phyloP scores from a whole-genome alignment of 257 asterid genomes.

The Plantago major region DNA sequence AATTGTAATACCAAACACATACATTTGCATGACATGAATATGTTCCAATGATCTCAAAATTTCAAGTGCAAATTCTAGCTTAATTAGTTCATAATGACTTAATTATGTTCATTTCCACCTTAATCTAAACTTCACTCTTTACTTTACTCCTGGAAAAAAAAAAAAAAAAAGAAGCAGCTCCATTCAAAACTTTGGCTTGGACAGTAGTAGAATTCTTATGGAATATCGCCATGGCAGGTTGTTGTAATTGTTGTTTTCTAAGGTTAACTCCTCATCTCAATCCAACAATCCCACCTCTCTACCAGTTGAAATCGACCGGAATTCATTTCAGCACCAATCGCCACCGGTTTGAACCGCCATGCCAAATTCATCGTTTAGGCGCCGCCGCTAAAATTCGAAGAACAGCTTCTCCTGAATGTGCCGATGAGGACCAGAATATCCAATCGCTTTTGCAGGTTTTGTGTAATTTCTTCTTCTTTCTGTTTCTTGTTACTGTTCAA shows the following conservation, averaged over 20 bases:
- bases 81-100: no score
- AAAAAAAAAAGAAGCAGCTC: no score
- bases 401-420: conserved; percentile 5
- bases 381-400: conserved; percentile 3
- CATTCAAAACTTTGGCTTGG: no score
- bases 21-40: no score
- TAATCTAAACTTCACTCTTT: no score
- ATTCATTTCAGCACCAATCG: not conserved
- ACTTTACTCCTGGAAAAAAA: no score
- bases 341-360: conserved; percentile 13
- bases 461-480: not conserved
- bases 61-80: no score
- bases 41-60: no score
- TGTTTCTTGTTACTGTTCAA: not conserved
- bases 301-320: not conserved
- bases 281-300: not conserved
- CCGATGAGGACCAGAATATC: conserved; percentile 26
- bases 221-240: conserved; percentile 16
- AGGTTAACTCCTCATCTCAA: no score
- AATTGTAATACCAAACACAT: no score
- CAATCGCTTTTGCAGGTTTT: conserved; percentile 43
- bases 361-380: conserved; percentile 11
- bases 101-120: no score
- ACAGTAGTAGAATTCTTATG: no score
- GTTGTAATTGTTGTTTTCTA: not conserved